A percentile compares a stretch with the other conserved stretches of the same genome.
Evolutionary conservation across 495 filamentous ascomycete genomes (phyloP).

Genomic region (Cryomyces minteri): DNA sequence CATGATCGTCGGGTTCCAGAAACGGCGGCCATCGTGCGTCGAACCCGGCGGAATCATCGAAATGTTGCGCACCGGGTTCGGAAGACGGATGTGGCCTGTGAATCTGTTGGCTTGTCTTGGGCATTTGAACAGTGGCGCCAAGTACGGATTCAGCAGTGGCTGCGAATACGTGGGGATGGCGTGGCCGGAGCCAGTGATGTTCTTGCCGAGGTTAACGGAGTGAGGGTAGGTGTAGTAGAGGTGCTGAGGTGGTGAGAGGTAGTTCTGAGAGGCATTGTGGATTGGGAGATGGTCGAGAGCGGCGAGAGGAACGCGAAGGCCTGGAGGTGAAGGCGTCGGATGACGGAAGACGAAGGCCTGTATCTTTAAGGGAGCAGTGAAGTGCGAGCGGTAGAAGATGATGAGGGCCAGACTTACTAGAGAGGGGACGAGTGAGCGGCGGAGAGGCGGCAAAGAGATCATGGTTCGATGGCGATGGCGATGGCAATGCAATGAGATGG

Average conservation of each 20-base stretch:
- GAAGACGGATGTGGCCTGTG: conserved; percentile 18
- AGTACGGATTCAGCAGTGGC: conserved; percentile 6
- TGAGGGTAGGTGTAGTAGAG: conserved; percentile 8
- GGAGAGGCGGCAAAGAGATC: conserved; percentile 18
- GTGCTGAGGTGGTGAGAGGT: conserved; percentile 11
- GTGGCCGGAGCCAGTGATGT: too few species aligned
- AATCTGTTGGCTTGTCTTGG: conserved; percentile 13
- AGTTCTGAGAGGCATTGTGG: conserved; percentile 9
- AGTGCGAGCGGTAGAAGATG: conserved; percentile 11
- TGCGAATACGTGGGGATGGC: background rate
- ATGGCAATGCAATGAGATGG: too few species aligned
- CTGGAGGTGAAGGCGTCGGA: conserved; percentile 4
- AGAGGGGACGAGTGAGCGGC: conserved; percentile 16
- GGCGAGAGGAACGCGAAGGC: conserved; percentile 11
- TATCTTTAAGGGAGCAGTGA: conserved; percentile 2
- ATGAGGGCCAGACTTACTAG: conserved; percentile 13
- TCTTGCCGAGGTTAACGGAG: background rate
- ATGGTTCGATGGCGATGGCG: conserved; percentile 8
- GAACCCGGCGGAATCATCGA: conserved; percentile 14
- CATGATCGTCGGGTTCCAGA: conserved; percentile 25
- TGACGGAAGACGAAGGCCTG: conserved; percentile 8
- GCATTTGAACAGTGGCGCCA: conserved; percentile 15
- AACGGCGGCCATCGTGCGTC: conserved; percentile 8
- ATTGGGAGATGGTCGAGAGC: conserved; percentile 5
- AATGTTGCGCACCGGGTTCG: conserved; percentile 19